Percentiles rank a stretch among this genome's conserved stretches.
Evolutionary conservation across 108 stramenopile species (phyloP).

Genomic region (Nitzschia sp.): DNA sequence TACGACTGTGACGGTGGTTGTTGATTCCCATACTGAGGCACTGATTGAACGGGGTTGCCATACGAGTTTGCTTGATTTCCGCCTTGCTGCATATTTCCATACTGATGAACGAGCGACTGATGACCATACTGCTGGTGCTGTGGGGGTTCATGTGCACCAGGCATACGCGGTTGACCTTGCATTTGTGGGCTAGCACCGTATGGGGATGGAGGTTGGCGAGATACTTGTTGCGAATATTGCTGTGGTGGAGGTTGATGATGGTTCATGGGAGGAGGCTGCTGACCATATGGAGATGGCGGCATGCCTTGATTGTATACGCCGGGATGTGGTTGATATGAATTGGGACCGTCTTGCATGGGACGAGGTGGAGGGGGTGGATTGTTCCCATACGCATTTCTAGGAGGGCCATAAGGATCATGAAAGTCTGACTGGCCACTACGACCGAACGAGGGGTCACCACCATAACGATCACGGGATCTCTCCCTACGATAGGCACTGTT

Average conservation of each 20-base stretch:
- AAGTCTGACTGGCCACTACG: slow-evolving; percentile 5
- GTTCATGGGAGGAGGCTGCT: slow-evolving; percentile 19
- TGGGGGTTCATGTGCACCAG: background rate
- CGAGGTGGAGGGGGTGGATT: slow-evolving; percentile 37
- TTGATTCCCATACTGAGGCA: slow-evolving; percentile 14
- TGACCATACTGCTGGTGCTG: slow-evolving; percentile 32
- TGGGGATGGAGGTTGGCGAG: background rate
- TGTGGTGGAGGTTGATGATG: slow-evolving; percentile 4
- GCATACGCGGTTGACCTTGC: background rate
- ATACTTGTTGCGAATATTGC: slow-evolving; percentile 4
- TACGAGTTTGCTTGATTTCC: slow-evolving; percentile 22
- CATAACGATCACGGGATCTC: slow-evolving; percentile 32
- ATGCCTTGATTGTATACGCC: slow-evolving; percentile 5
- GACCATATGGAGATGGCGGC: slow-evolving; percentile 23
- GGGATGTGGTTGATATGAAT: slow-evolving; percentile 25
- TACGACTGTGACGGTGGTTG: slow-evolving; percentile 33
- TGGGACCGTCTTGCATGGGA: slow-evolving; percentile 22
- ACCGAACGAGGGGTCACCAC: slow-evolving; percentile 9
- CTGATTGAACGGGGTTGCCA: slow-evolving; percentile 10
- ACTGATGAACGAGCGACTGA: slow-evolving; percentile 27
- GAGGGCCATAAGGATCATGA: slow-evolving; percentile 10
- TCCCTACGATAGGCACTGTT: slow-evolving; percentile 34
- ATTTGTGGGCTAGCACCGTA: background rate
- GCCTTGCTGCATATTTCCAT: slow-evolving; percentile 2
- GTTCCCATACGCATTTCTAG: slow-evolving; percentile 5